Evolutionary conservation across 108 stramenopile species (phyloP).

Genomic region (Stephanodiscus minutulus): DNA sequence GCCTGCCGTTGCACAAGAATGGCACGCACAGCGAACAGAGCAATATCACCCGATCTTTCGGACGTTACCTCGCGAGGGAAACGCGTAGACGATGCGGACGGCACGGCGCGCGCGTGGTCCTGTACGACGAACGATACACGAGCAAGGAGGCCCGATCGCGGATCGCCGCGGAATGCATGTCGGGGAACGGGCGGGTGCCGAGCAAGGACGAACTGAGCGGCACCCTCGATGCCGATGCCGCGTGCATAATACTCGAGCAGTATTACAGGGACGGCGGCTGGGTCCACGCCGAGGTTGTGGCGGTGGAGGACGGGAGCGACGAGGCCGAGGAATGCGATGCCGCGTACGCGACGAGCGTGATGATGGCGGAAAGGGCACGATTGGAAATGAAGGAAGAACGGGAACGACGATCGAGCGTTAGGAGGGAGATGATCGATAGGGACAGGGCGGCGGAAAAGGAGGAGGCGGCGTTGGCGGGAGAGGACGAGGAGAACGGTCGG

Average conservation of each 20-base stretch:
- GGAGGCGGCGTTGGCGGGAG: too few relatives aligned
- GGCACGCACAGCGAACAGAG: conserved; percentile 80
- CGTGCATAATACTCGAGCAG: conserved; percentile 82
- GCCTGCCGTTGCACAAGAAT: conserved; percentile 84
- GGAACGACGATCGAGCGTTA: conserved; percentile 16
- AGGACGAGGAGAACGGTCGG: background rate
- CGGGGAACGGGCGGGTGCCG: conserved; percentile 21
- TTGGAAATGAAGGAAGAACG: conserved; percentile 21
- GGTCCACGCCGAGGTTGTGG: conserved; percentile 44
- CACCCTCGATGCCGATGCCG: conserved; percentile 76
- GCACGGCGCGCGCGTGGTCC: conserved; percentile 41
- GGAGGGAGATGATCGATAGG: conserved; percentile 45
- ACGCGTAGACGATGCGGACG: conserved; percentile 28
- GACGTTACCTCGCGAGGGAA: conserved; percentile 34
- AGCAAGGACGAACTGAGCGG: conserved; percentile 40
- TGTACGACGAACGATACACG: conserved; percentile 89
- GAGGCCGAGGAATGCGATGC: conserved; percentile 35
- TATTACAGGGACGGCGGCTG: conserved; percentile 69
- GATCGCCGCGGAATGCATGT: conserved; percentile 45
- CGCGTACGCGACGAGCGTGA: conserved; percentile 21
- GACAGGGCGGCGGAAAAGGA: conserved; percentile 10
- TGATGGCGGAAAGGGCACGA: conserved; percentile 21
- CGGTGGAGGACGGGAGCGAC: conserved; percentile 13
- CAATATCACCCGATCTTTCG: conserved; percentile 65
- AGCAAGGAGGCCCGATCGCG: conserved; percentile 75